phyloP scores from a whole-genome alignment of 2,329 filamentous ascomycete genomes.

The Cladosporium sp. region DNA sequence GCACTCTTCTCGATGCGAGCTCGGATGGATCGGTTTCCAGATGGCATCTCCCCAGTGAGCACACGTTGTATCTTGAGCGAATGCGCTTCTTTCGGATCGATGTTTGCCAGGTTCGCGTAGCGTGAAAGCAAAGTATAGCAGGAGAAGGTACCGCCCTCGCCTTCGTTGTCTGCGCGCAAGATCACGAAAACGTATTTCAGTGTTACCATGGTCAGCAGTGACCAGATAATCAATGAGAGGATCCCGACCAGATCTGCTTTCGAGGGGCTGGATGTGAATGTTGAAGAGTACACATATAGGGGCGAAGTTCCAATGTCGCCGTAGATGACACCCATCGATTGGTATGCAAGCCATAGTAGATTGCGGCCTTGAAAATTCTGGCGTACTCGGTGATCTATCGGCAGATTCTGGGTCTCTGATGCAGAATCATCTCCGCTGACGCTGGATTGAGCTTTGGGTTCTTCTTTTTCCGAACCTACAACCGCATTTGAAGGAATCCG shows the following conservation, averaged over 20 bases:
- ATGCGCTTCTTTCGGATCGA: conserved; percentile 52
- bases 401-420: background rate
- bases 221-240: conserved; percentile 64
- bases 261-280: conserved; percentile 50
- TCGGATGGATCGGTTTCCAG: conserved; percentile 48
- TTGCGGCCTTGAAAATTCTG: conserved; percentile 29
- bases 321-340: conserved; percentile 62
- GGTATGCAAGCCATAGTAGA: conserved; percentile 51
- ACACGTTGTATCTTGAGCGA: conserved; percentile 55
- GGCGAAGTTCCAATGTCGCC: conserved; percentile 63
- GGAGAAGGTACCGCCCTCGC: conserved; percentile 64
- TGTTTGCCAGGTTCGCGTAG: conserved; percentile 54
- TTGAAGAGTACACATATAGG: conserved; percentile 67
- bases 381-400: conserved; percentile 12
- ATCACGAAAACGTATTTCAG: conserved; percentile 64
- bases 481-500: background rate
- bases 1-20: conserved; percentile 52
- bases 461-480: background rate
- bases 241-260: conserved; percentile 57
- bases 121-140: conserved; percentile 59
- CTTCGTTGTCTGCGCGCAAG: conserved; percentile 61
- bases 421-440: conserved; percentile 15
- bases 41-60: conserved; percentile 49
- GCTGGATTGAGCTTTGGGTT: background rate
- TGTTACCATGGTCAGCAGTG: conserved; percentile 62